These are phyloP conservation scores for Ormosia semicastrata DNA, from an alignment of 306 rosid species.

Conservation along the genomic window DNA sequence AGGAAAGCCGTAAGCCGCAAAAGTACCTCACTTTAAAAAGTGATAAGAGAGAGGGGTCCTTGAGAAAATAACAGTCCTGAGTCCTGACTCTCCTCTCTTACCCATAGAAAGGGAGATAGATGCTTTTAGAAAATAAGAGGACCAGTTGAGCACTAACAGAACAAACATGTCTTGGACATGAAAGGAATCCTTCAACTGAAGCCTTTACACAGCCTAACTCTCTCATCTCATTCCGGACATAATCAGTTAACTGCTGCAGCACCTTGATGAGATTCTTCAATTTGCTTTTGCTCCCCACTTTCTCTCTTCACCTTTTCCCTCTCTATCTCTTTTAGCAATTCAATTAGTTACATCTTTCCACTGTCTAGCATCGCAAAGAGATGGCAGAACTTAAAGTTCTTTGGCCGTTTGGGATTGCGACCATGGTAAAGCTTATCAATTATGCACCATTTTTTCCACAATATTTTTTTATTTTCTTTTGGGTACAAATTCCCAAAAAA, in stretches of 20 bases:
- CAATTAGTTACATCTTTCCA: constrained; percentile 22
- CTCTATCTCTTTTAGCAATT: constrained; percentile 29
- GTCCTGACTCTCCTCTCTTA: not conserved
- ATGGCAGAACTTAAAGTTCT: constrained; percentile 24
- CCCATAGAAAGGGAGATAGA: constrained; percentile 29
- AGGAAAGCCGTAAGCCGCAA: constrained; percentile 41
- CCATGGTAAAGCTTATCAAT: constrained; percentile 13
- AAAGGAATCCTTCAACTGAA: constrained; percentile 25
- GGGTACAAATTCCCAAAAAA: too few relatives aligned
- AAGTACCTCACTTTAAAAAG: constrained; percentile 46
- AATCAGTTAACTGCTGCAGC: constrained; percentile 4
- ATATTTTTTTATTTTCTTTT: not conserved
- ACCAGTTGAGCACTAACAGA: constrained; percentile 42
- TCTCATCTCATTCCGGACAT: constrained; percentile 17
- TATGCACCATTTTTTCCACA: not conserved
- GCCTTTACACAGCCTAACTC: not conserved
- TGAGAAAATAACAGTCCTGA: constrained; percentile 5
- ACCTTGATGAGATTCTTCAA: constrained; percentile 46
- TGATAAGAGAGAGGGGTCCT: constrained; percentile 18
- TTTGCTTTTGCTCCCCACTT: constrained; percentile 35
- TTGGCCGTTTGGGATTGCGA: constrained; percentile 29
- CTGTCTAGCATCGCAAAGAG: constrained; percentile 1
- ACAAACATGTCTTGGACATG: constrained; percentile 52
- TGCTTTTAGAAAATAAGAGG: constrained; percentile 46
- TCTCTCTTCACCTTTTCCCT: not conserved